Percentiles rank a stretch among this genome's conserved stretches.
Conservation (phyloP, 257 asterid genomes). For the Gentiana macrophylla region DNA sequence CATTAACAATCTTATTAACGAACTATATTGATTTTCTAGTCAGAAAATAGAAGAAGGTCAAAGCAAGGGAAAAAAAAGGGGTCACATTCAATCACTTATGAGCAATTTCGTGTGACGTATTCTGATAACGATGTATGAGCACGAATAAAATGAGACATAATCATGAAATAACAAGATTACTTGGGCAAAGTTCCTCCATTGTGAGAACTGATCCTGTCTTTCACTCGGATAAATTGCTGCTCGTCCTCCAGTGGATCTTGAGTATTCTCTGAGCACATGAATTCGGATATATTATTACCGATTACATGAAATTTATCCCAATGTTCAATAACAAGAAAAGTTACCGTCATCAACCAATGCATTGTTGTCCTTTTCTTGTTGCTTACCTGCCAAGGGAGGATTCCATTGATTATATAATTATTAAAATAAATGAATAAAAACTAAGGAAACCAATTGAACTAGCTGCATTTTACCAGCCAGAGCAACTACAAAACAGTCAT, state of each 20-base stretch:
- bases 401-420: neutral
- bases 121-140: no score
- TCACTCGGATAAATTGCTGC: conserved; percentile 53
- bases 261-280: conserved; percentile 49
- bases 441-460: neutral
- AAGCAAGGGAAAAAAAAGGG: no score
- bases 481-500: conserved; percentile 60
- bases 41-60: no score
- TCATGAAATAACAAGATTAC: no score
- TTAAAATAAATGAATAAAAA: neutral
- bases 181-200: no score
- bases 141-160: no score
- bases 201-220: conserved; percentile 50
- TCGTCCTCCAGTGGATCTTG: conserved; percentile 80
- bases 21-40: no score
- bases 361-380: conserved; percentile 27
- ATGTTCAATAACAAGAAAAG: conserved; percentile 2
- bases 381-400: conserved; percentile 31
- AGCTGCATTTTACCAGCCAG: conserved; percentile 39
- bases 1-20: no score
- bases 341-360: conserved; percentile 51
- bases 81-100: no score
- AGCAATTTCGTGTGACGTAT: no score
- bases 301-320: conserved; percentile 10
- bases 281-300: conserved; percentile 13